A percentile compares a stretch with the other conserved stretches of the same genome.
Evolutionary conservation across 2,329 filamentous ascomycete species (phyloP).

Genomic region (Aspergillus ruber): DNA sequence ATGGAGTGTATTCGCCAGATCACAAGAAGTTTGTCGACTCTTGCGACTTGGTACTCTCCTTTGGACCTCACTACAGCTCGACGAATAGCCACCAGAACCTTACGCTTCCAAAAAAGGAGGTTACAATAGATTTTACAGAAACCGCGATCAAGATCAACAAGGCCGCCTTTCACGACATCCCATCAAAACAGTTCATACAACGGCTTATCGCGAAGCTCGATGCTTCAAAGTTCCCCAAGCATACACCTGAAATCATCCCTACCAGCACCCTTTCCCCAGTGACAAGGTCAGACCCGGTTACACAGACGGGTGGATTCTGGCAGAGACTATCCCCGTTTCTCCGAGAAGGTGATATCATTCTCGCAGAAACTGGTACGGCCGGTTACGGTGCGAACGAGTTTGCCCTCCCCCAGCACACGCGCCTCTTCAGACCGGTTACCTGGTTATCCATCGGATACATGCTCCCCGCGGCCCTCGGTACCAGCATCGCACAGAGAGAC

Average conservation of each 20-base stretch:
- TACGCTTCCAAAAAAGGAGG: constrained; percentile 68
- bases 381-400: constrained; percentile 49
- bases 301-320: constrained; percentile 49
- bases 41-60: constrained; percentile 32
- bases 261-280: constrained; percentile 42
- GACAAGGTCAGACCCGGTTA: constrained; percentile 26
- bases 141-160: constrained; percentile 67
- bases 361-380: constrained; percentile 55
- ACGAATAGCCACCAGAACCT: constrained; percentile 64
- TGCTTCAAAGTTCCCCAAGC: constrained; percentile 45
- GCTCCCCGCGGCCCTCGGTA: constrained; percentile 52
- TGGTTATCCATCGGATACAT: constrained; percentile 59
- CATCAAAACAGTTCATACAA: constrained; percentile 70
- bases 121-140: constrained; percentile 75
- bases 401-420: constrained; percentile 44
- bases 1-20: constrained; percentile 39
- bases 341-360: constrained; percentile 48
- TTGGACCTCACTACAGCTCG: constrained; percentile 42
- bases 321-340: constrained; percentile 43
- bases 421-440: constrained; percentile 47
- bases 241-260: constrained; percentile 10
- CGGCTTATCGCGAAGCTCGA: constrained; percentile 61
- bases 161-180: constrained; percentile 69
- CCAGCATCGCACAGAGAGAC: constrained; percentile 45
- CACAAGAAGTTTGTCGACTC: constrained; percentile 26